phyloP scores from a whole-genome alignment of 208 protist genomes.

The Leishmania turanica region DNA sequence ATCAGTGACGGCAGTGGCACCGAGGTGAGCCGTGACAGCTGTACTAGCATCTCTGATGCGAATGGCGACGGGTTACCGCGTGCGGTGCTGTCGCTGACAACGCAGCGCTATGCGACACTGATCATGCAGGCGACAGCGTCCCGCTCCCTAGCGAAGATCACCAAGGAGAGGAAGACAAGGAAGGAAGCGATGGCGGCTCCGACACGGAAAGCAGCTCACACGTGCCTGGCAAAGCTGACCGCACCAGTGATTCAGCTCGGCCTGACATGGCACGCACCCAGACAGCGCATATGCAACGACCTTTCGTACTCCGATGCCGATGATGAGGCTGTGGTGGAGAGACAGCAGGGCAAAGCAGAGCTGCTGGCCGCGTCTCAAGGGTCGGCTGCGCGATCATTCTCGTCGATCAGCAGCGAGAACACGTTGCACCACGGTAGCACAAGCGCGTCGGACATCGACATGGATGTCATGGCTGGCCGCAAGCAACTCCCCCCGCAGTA shows the following conservation, averaged over 20 bases:
- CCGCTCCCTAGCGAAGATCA: not conserved
- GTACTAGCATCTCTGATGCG: not conserved
- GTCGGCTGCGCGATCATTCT: not conserved
- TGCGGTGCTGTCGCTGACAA: slow-evolving; percentile 26
- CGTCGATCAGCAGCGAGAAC: slow-evolving; percentile 4
- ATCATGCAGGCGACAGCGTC: slow-evolving; percentile 10
- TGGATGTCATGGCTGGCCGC: slow-evolving; percentile 24
- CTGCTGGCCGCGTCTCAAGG: not conserved
- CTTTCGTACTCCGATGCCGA: not conserved
- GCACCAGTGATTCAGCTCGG: slow-evolving; percentile 18
- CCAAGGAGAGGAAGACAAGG: not conserved
- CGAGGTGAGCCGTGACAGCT: not conserved
- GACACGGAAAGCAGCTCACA: not conserved
- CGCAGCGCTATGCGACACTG: not conserved
- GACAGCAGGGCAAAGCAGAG: not conserved
- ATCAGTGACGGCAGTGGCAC: not conserved
- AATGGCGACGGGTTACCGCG: not conserved
- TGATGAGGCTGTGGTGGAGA: not conserved
- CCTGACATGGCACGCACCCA: slow-evolving; percentile 9
- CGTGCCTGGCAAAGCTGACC: slow-evolving; percentile 14
- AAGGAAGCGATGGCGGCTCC: not conserved
- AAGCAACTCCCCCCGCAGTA: slow-evolving; percentile 17
- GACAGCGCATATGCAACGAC: not conserved
- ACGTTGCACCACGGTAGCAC: slow-evolving; percentile 24
- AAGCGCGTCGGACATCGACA: slow-evolving; percentile 34